Conservation (phyloP, 2,329 filamentous ascomycete genomes). For the Aspergillus sp. region DNA sequence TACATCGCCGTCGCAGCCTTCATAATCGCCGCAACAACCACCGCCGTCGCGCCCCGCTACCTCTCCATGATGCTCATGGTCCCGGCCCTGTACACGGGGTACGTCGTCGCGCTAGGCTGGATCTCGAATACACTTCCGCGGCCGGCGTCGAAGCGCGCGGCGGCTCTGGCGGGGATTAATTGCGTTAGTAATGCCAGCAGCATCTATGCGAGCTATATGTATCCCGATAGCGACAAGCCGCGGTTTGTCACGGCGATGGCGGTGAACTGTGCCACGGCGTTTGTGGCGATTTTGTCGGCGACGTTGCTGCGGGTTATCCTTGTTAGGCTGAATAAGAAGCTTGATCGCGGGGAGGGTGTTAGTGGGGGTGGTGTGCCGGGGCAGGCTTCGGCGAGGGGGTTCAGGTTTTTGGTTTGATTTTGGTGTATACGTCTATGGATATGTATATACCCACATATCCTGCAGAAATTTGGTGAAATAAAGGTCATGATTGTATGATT, state of each 20-base stretch:
- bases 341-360: too few species aligned
- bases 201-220: conserved; percentile 71
- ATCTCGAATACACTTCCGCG: conserved; percentile 73
- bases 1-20: conserved; percentile 63
- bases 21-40: conserved; percentile 67
- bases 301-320: conserved; percentile 64
- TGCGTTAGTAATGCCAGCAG: conserved; percentile 67
- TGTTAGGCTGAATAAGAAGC: too few species aligned
- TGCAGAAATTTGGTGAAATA: too few species aligned
- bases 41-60: conserved; percentile 61
- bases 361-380: too few species aligned
- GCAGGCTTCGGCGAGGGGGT: too few species aligned
- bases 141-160: conserved; percentile 71
- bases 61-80: conserved; percentile 72
- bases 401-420: too few species aligned
- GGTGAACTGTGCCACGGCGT: conserved; percentile 66
- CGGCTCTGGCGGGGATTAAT: conserved; percentile 74
- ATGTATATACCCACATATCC: too few species aligned
- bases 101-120: conserved; percentile 70
- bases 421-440: too few species aligned
- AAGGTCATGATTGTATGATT: too few species aligned
- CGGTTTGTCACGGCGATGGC: conserved; percentile 60
- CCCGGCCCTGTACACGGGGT: conserved; percentile 55
- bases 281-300: conserved; percentile 64
- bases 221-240: conserved; percentile 38